Conservation (phyloP, 495 filamentous ascomycete genomes). For the Opeltia flavorubescens region DNA sequence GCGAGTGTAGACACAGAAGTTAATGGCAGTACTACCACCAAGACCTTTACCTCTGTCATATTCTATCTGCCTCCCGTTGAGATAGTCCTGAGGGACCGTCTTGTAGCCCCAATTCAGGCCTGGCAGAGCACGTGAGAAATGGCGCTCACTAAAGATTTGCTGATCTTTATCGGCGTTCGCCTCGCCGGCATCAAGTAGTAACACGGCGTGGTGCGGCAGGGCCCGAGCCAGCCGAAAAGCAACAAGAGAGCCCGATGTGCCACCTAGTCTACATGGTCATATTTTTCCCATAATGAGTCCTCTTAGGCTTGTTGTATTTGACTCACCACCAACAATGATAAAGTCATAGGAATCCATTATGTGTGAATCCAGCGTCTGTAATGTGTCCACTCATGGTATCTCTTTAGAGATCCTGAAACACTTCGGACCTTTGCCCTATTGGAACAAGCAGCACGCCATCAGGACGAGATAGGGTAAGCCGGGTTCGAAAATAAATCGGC, state of each 20-base stretch:
- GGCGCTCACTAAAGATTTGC: conserved; percentile 38
- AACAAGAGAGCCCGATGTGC: conserved; percentile 38
- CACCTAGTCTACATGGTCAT: conserved; percentile 25
- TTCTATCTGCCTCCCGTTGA: conserved; percentile 35
- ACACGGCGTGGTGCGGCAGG: conserved; percentile 29
- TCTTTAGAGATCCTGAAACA: too few relatives aligned
- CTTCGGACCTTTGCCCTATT: too few relatives aligned
- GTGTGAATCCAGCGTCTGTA: too few relatives aligned
- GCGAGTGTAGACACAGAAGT: conserved; percentile 44
- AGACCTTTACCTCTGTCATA: conserved; percentile 45
- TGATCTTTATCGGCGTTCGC: conserved; percentile 30
- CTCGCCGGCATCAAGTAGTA: conserved; percentile 45
- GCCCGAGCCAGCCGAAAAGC: conserved; percentile 34
- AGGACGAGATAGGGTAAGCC: too few relatives aligned
- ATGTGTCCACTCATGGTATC: too few relatives aligned
- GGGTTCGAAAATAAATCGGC: too few relatives aligned
- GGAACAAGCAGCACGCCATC: too few relatives aligned
- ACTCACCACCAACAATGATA: too few relatives aligned
- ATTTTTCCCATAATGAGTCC: background rate
- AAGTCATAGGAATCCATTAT: too few relatives aligned
- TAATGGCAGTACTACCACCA: conserved; percentile 47
- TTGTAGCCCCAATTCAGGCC: conserved; percentile 47
- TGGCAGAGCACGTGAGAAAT: conserved; percentile 30
- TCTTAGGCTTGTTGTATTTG: conserved; percentile 31
- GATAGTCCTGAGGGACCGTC: conserved; percentile 38